Conservation (phyloP, 2,329 filamentous ascomycete genomes). For the Drechslerella stenobrocha region DNA sequence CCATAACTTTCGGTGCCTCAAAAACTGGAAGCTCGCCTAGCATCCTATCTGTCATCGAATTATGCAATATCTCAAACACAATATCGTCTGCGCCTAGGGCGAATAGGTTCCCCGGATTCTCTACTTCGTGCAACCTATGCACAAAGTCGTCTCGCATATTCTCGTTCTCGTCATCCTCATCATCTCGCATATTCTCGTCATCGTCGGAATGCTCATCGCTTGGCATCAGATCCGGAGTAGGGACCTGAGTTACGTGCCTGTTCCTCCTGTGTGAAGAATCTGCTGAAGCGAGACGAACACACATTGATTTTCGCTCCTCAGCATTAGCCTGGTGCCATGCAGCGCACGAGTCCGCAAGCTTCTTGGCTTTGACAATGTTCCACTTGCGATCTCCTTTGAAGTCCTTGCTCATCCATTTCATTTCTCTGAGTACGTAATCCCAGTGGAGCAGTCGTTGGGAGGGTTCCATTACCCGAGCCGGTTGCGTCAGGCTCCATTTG, state of each 20-base stretch:
- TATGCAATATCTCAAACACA: conserved; percentile 74
- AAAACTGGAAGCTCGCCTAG: conserved; percentile 81
- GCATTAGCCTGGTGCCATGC: conserved; percentile 72
- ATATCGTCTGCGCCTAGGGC: conserved; percentile 79
- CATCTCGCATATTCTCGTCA: conserved; percentile 54
- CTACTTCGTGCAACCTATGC: conserved; percentile 47
- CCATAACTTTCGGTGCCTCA: conserved; percentile 59
- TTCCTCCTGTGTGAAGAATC: conserved; percentile 50
- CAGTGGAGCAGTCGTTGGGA: conserved; percentile 74
- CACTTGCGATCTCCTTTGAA: conserved; percentile 92
- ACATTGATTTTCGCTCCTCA: conserved; percentile 68
- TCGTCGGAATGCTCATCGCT: conserved; percentile 60
- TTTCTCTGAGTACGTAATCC: conserved; percentile 84
- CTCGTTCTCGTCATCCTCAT: conserved; percentile 55
- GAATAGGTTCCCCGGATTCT: conserved; percentile 74
- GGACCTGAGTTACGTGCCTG: conserved; percentile 52
- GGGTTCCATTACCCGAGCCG: conserved; percentile 81
- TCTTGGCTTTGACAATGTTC: conserved; percentile 80
- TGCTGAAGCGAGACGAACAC: conserved; percentile 59
- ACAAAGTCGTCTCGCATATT: conserved; percentile 47
- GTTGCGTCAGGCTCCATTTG: conserved; percentile 88
- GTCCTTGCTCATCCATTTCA: conserved; percentile 98
- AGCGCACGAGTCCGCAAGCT: conserved; percentile 78
- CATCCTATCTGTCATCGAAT: conserved; percentile 73
- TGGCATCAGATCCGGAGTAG: conserved; percentile 69